These are phyloP conservation scores for Chondrus crispus DNA, from an alignment of 23 red algal genomes.

Conservation along the genomic window DNA sequence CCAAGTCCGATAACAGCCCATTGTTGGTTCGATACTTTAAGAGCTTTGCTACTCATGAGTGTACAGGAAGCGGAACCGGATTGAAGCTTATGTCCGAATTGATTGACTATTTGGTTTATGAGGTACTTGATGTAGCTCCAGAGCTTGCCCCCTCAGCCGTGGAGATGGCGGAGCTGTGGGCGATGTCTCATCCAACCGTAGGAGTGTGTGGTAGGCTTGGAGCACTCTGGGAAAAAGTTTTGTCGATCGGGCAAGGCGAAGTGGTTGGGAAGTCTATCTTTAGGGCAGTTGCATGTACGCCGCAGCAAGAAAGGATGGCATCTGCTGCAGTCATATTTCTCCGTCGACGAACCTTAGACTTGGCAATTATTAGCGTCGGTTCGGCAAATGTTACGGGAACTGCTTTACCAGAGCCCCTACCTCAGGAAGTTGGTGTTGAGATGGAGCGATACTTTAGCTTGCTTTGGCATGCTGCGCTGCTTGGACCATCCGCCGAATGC, in stretches of 20 bases:
- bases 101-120: slow-evolving; percentile 68
- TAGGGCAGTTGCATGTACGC: slow-evolving; percentile 32
- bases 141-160: slow-evolving; percentile 65
- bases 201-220: slow-evolving; percentile 62
- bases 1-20: slow-evolving; percentile 20
- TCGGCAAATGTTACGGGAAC: slow-evolving; percentile 6
- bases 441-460: slow-evolving; percentile 75
- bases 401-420: slow-evolving; percentile 71
- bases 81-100: slow-evolving; percentile 47
- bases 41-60: slow-evolving; percentile 40
- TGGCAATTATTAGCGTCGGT: slow-evolving; percentile 67
- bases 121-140: slow-evolving; percentile 69
- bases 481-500: slow-evolving; percentile 70
- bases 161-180: slow-evolving; percentile 72
- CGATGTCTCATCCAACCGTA: slow-evolving; percentile 56
- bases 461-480: slow-evolving; percentile 68
- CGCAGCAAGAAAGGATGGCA: slow-evolving; percentile 60
- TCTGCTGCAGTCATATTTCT: slow-evolving; percentile 71
- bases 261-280: slow-evolving; percentile 58
- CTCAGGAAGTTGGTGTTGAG: slow-evolving; percentile 60
- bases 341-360: slow-evolving; percentile 60
- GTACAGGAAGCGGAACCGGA: slow-evolving; percentile 46
- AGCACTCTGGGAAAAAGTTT: slow-evolving; percentile 65
- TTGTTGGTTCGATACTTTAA: slow-evolving; percentile 67
- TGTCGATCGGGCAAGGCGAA: slow-evolving; percentile 46